Evolutionary conservation across 2,329 filamentous ascomycete genomes (phyloP).

Genomic region (Fusarium secorum): DNA sequence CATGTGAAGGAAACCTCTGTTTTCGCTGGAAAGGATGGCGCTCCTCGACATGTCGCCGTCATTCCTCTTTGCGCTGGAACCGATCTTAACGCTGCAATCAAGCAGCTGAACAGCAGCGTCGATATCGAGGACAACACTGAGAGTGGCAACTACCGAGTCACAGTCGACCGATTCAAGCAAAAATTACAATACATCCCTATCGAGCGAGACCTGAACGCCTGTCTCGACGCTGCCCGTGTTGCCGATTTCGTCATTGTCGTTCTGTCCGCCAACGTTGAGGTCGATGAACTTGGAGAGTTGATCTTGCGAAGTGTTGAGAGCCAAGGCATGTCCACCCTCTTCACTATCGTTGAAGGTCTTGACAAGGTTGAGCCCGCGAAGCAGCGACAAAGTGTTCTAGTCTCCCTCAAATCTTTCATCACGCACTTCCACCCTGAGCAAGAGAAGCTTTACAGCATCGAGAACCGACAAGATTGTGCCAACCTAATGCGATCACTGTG

Average conservation of each 20-base stretch:
- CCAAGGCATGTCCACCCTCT: slow-evolving; percentile 92
- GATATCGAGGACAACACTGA: slow-evolving; percentile 75
- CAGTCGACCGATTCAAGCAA: slow-evolving; percentile 92
- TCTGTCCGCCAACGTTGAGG: slow-evolving; percentile 81
- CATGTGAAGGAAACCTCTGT: slow-evolving; percentile 80
- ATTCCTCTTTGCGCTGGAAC: slow-evolving; percentile 81
- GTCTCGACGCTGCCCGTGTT: slow-evolving; percentile 83
- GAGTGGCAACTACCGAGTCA: slow-evolving; percentile 68
- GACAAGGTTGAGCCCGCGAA: slow-evolving; percentile 82
- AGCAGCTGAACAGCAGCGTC: slow-evolving; percentile 77
- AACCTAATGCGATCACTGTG: slow-evolving; percentile 92
- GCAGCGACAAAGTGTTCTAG: slow-evolving; percentile 75
- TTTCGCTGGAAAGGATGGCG: slow-evolving; percentile 86
- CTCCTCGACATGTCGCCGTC: slow-evolving; percentile 86
- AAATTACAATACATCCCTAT: slow-evolving; percentile 85
- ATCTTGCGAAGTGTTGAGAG: slow-evolving; percentile 88
- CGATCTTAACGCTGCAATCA: slow-evolving; percentile 72
- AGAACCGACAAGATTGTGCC: slow-evolving; percentile 87
- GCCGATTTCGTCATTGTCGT: slow-evolving; percentile 93
- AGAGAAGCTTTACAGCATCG: slow-evolving; percentile 89
- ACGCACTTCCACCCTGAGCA: slow-evolving; percentile 93
- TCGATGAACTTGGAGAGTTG: slow-evolving; percentile 84
- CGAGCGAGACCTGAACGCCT: slow-evolving; percentile 75
- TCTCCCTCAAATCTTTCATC: slow-evolving; percentile 90
- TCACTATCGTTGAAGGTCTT: slow-evolving; percentile 82